These are phyloP conservation scores for Colletotrichum noveboracense DNA, from an alignment of 2,329 filamentous ascomycete genomes.

Conservation along the genomic window DNA sequence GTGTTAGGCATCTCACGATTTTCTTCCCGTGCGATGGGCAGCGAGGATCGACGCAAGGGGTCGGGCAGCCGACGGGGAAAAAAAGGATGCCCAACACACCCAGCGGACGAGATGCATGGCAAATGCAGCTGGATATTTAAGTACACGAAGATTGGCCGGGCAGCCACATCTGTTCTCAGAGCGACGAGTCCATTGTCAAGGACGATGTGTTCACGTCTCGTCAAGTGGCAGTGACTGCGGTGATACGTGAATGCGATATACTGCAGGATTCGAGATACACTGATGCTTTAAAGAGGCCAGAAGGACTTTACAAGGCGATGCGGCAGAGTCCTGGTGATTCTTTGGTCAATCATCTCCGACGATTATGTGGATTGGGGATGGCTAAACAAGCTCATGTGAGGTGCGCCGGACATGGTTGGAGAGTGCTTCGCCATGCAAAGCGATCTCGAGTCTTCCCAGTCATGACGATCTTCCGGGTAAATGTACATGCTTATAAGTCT, in stretches of 20 bases:
- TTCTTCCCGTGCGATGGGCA: background rate
- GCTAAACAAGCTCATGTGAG: too few relatives aligned
- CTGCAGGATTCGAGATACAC: background rate
- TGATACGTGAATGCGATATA: background rate
- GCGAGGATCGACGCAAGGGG: background rate
- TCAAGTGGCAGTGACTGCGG: background rate
- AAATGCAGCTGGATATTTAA: background rate
- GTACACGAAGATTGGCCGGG: background rate
- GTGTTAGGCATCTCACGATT: background rate
- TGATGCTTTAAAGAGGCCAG: too few relatives aligned
- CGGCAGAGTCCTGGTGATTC: too few relatives aligned
- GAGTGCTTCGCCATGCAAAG: too few relatives aligned
- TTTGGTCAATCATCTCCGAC: too few relatives aligned
- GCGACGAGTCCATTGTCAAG: background rate
- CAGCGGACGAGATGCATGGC: background rate
- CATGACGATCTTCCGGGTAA: too few relatives aligned
- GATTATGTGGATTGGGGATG: too few relatives aligned
- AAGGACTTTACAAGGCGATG: too few relatives aligned
- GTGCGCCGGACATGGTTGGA: too few relatives aligned
- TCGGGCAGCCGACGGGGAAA: background rate
- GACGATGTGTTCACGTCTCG: background rate
- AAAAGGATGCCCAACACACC: background rate
- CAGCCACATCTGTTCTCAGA: background rate
- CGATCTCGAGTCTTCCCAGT: too few relatives aligned
- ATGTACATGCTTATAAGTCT: too few relatives aligned